Conservation (phyloP, 352 stramenopile species). For the Globisporangium perplexum region DNA sequence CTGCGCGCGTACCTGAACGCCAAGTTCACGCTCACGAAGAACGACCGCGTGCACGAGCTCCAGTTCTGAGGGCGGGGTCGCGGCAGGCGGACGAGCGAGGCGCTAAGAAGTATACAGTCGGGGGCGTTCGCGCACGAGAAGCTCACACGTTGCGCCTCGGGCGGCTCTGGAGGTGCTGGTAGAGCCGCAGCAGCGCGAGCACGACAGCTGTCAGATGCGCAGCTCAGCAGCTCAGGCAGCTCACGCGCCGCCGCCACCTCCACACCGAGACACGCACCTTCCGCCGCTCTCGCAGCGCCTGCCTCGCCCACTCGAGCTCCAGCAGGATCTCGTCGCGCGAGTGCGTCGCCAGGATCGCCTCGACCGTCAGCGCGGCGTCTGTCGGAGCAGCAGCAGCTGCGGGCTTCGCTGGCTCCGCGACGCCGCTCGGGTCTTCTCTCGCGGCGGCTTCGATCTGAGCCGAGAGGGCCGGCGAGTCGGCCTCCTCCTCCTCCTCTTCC, state of each 20-base stretch:
- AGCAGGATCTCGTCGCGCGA: conserved; percentile 39
- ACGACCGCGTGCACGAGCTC: conserved; percentile 97
- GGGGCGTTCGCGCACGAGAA: not conserved
- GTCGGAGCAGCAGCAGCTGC: not conserved
- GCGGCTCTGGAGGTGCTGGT: conserved; percentile 28
- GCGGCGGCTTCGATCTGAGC: not conserved
- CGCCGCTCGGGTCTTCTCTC: not conserved
- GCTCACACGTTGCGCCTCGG: conserved; percentile 15
- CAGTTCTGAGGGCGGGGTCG: conserved; percentile 91
- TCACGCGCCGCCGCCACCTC: too few species aligned
- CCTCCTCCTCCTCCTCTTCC: too few species aligned
- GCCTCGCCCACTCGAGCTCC: conserved; percentile 47
- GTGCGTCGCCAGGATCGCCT: conserved; percentile 41
- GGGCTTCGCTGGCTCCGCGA: not conserved
- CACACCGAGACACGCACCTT: conserved; percentile 26
- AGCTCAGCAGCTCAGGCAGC: not conserved
- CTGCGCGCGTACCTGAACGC: conserved; percentile 98
- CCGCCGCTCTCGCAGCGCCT: conserved; percentile 39
- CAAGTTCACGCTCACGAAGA: conserved; percentile 97
- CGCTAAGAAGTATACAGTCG: not conserved
- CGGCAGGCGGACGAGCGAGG: too few species aligned
- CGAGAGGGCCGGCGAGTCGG: not conserved
- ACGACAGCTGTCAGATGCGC: not conserved
- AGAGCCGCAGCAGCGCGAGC: too few species aligned
- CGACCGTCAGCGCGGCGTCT: conserved; percentile 9